Evolutionary conservation across 148 eudicot genomes (phyloP), one percentile per base, ranked within the genome.

Genomic region (Amaranthus hypochondriacus): DNA sequence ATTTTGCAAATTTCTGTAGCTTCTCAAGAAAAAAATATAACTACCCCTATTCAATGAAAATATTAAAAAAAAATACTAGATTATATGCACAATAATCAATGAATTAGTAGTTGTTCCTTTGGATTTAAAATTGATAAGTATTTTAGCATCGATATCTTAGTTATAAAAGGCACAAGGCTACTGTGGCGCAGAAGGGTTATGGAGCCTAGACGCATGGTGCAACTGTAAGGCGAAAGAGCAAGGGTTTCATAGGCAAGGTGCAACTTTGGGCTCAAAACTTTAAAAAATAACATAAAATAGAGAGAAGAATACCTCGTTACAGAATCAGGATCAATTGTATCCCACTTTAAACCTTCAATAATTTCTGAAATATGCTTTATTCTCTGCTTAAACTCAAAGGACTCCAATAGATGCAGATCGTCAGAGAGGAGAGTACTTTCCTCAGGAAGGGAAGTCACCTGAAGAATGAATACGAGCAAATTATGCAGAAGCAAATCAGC

Each of bases 341-440:
- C 92, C 98, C 98, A 95, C 74, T 86, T 83, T 62, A 90, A 85
- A 62, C 86, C 92, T 81, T 89, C 93, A 81, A 92, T 80, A 9
- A 84, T 78, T 73, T 88, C 97, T 58, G 81, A 82, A 78, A 92
- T 83, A 75, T 85, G 97, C 80, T 86, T 90, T 78, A 92, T 85
- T 70, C 98, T 87, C 77, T 94, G 89, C 85, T 92, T 95, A 47
- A 83, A 95, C 84, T 95, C 98, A 80, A 90, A 70, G 46, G 90
- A 84, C 76, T 95, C 98, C 73, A 95, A 82, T 73, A 95, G 90
- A 76, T 81, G 85, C 64, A 95, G 81, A 87, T 95, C 98, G 73
- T 95, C 88, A 83, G 96, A 88, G 76, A 95, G 74, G 73, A 95
- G 86, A 46, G 83, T 80, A 78, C 60, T 81, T 68, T 78, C 87